phyloP scores from a whole-genome alignment of 2,329 filamentous ascomycete genomes.

The Pestalotiopsis sp. region DNA sequence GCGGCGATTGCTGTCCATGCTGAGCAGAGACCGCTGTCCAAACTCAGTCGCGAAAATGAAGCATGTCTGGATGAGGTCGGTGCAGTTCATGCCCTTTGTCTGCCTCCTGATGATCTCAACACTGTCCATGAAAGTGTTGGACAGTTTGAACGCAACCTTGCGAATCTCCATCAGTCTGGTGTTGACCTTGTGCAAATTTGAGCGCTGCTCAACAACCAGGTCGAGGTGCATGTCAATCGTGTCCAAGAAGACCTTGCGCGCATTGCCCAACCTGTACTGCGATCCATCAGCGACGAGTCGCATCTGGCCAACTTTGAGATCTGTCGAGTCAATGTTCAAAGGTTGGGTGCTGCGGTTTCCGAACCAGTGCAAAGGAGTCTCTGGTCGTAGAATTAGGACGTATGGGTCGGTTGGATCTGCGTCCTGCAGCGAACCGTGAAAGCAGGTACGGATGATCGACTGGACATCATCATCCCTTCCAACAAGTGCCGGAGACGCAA shows the following conservation, averaged over 20 bases:
- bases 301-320: slow-evolving; percentile 83
- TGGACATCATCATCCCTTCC: slow-evolving; percentile 80
- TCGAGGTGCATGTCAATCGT: slow-evolving; percentile 83
- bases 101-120: slow-evolving; percentile 91
- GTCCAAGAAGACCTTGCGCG: slow-evolving; percentile 75
- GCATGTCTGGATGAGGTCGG: slow-evolving; percentile 95
- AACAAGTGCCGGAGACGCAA: slow-evolving; percentile 79
- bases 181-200: slow-evolving; percentile 91
- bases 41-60: slow-evolving; percentile 99
- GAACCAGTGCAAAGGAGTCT: slow-evolving; percentile 77
- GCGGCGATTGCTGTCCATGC: slow-evolving; percentile 92
- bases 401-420: slow-evolving; percentile 76
- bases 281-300: slow-evolving; percentile 88
- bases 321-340: slow-evolving; percentile 75
- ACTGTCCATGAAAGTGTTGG: slow-evolving; percentile 98
- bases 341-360: slow-evolving; percentile 72
- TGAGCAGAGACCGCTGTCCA: slow-evolving; percentile 87
- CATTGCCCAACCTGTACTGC: slow-evolving; percentile 72
- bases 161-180: slow-evolving; percentile 89
- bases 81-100: slow-evolving; percentile 79
- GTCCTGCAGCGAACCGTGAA: slow-evolving; percentile 59
- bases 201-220: slow-evolving; percentile 86
- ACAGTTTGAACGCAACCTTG: slow-evolving; percentile 92
- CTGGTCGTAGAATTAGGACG: slow-evolving; percentile 80
- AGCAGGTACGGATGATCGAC: slow-evolving; percentile 74